These are phyloP conservation scores for Globisporangium paroecandrum DNA, from an alignment of 352 stramenopile species.

Conservation along the genomic window DNA sequence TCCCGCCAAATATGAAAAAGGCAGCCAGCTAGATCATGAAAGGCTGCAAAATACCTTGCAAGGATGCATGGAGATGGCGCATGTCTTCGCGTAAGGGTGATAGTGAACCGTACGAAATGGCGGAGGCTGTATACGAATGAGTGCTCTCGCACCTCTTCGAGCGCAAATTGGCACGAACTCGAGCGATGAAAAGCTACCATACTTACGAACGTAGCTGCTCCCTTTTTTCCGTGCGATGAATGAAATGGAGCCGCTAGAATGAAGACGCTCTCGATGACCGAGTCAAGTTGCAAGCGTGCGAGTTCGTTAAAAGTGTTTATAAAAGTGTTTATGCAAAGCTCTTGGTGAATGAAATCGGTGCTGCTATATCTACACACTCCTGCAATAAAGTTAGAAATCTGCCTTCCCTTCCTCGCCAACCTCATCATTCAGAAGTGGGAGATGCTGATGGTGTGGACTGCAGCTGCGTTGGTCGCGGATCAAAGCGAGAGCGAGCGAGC, in stretches of 20 bases:
- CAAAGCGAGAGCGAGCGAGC: neutral
- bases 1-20: neutral
- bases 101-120: neutral
- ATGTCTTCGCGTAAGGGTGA: neutral
- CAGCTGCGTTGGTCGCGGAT: neutral
- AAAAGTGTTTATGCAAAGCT: slow-evolving; percentile 13
- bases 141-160: neutral
- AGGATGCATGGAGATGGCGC: no score
- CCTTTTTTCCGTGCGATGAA: neutral
- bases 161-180: neutral
- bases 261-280: neutral
- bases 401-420: slow-evolving; percentile 2
- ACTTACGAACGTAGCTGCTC: neutral
- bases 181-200: no score
- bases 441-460: slow-evolving; percentile 7
- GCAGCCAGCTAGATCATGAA: neutral
- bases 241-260: no score
- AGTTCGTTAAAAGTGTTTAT: slow-evolving; percentile 11
- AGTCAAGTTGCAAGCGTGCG: neutral
- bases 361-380: slow-evolving; percentile 18
- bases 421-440: slow-evolving; percentile 14
- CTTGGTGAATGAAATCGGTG: slow-evolving; percentile 7
- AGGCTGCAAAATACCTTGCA: neutral
- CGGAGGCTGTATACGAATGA: no score
- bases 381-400: slow-evolving; percentile 9